Evolutionary conservation across 805 yeast genomes (phyloP), one percentile per base, ranked within the genome.

Genomic region (Metschnikowia kofuensis): DNA sequence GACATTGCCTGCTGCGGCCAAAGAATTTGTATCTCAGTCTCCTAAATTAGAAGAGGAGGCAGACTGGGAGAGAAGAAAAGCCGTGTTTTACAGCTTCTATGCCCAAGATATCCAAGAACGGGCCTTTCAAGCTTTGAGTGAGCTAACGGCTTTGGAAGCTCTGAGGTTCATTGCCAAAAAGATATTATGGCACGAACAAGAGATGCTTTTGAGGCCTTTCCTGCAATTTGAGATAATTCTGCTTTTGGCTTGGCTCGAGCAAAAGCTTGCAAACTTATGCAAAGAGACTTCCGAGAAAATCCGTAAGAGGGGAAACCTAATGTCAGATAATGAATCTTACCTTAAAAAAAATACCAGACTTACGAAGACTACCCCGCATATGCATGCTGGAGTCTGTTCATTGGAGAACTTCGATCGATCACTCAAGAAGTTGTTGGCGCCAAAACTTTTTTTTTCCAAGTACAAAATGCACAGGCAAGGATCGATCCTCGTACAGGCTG

Each of bases 121-220:
- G 21, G 34, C 15, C 10, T 44, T 31, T 31, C 26, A 29, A 28
- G 37, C 9, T 14, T 38, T 44, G 42, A 37, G 38, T 21, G n/a
- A 9, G 4, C 10, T 38, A 37, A 6, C 42, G 4, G 26, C 15
- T 9, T 42, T 44, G 21, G 38, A 38, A 16, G 47, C 47, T 16
- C 42, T 44, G 47, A 44, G 47, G 32, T 28, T 40, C n/a, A 45
- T 45, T 15, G 28, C 44, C 21, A 39, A 15, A 9, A 34, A 39
- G n/a, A 39, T 43, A 6, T 32, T 40, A 14, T 15, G 30, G 13
- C 35, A 27, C 14, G 36, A 10, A 2, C 35, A 34, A 15, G 48
- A 45, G 40, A 34, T 35, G n/a, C 32, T 45, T 7, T 39, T 39
- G 31, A 15, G 26, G 29, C 40, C 48, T 21, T 21, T 21, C 4